Evolutionary conservation across 768 basidiomycete genomes (phyloP).

Genomic region (Podaxis rugospora): DNA sequence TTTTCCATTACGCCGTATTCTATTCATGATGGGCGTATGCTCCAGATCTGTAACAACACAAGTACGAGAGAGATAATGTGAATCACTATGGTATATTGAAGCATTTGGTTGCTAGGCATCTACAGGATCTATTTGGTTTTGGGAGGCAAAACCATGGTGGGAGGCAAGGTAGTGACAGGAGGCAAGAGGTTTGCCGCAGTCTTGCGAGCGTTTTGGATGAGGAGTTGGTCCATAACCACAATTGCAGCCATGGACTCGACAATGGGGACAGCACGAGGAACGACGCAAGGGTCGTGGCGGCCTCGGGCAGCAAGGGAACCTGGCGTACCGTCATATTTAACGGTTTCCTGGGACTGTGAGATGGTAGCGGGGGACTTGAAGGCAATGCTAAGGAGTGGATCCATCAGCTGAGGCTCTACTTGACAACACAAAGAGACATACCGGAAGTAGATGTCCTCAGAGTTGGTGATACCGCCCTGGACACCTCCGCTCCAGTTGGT

Average conservation of each 20-base stretch:
- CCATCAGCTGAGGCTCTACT: neutral
- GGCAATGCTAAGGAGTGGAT: constrained; percentile 42
- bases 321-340: constrained; percentile 87
- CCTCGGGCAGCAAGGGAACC: constrained; percentile 56
- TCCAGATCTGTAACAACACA: neutral
- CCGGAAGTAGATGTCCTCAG: constrained; percentile 98
- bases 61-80: neutral
- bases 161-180: constrained; percentile 54
- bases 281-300: constrained; percentile 91
- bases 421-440: constrained; percentile 26
- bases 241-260: constrained; percentile 97
- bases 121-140: constrained; percentile 31
- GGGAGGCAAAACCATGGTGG: constrained; percentile 71
- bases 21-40: neutral
- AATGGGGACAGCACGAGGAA: constrained; percentile 95
- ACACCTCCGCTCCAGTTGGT: constrained; percentile 98
- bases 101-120: constrained; percentile 10
- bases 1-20: neutral
- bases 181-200: constrained; percentile 77
- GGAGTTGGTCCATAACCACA: constrained; percentile 90
- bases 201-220: constrained; percentile 83
- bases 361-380: constrained; percentile 99
- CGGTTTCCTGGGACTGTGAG: constrained; percentile 85
- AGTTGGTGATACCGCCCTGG: constrained; percentile 97
- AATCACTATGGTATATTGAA: neutral